Base-by-base conservation (phyloP, 2,329 filamentous ascomycete genomes). In the Calonectria fujianensis region DNA sequence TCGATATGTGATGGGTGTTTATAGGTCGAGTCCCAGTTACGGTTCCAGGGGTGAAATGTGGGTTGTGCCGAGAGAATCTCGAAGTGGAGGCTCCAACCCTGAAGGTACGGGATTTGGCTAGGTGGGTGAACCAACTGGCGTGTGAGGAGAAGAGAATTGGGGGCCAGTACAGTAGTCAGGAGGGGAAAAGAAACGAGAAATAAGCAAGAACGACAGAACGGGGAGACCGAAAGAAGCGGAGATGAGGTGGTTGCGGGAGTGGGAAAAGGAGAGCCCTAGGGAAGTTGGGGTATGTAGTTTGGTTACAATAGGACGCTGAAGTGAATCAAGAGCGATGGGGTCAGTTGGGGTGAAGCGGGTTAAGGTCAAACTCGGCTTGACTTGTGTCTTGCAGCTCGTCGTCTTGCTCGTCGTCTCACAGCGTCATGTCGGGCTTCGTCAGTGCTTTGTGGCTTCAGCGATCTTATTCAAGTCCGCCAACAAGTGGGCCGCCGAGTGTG, bases 1-100 rank as follows among this genome's bases (percentile, higher is more conserved):
- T 50, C 35, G 65, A 68, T 73, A 69, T 73, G 66, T n/a, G 24
- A 65, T 70, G 57, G 71, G 71, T 59, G 71, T 69, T 73, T 73
- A 73, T 69, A 73, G 71, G 66, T 45, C 50, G 67, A 70, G 68
- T 63, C 41, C 54, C 45, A 48, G 68, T 50, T 61, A 9, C 27
- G 24, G 57, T 66, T 45, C 59, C 71, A 69, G 66, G 71, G 71
- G 66, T 73, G 54, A 70, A 64, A 52, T 70, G 68, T 70, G 50
- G 66, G 67, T 39, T 59, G 54, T 73, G 59, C 71, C 32, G 71
- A 66, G 48, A 73, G 39, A 64, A 69, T 57, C 66, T 69, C 27
- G 37, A 65, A 69, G 71, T 73, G 71, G 71, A 73, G 66, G 71
- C 59, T 64, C 66, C 57, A 72, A 63, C 45, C 66, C 59, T 64